These are phyloP conservation scores for Waltergamsia citrina DNA, from an alignment of 2,329 filamentous ascomycete species.

Conservation along the genomic window DNA sequence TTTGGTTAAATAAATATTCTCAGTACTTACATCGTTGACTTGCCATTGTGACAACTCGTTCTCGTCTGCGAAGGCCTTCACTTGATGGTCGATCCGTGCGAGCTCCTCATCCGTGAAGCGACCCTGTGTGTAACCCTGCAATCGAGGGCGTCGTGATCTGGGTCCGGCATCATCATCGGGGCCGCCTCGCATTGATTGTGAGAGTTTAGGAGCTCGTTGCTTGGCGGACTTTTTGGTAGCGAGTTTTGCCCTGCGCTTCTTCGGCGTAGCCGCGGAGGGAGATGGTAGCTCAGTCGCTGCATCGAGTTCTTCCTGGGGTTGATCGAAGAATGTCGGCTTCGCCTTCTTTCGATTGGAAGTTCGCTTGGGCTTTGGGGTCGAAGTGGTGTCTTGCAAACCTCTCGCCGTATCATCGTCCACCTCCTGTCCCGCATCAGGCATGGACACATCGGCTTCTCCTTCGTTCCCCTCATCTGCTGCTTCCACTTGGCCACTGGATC, in stretches of 20 bases:
- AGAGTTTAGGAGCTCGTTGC: conserved; percentile 6
- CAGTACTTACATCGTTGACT: conserved; percentile 33
- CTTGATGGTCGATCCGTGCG: conserved; percentile 24
- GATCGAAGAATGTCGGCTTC: conserved; percentile 36
- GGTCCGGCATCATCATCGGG: conserved; percentile 10
- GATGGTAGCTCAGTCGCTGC: conserved; percentile 16
- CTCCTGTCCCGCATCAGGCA: conserved; percentile 9
- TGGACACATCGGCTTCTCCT: conserved; percentile 4
- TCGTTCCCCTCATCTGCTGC: conserved; percentile 3
- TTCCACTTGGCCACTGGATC: conserved; percentile 8
- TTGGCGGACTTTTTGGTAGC: conserved; percentile 13
- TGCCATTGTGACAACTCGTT: conserved; percentile 30
- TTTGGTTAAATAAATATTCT: conserved; percentile 8
- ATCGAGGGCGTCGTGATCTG: conserved; percentile 12
- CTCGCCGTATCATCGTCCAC: conserved; percentile 5
- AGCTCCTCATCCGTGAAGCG: conserved; percentile 34
- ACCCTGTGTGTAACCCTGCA: conserved; percentile 23
- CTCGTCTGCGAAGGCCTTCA: conserved; percentile 34
- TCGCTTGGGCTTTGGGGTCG: conserved; percentile 12
- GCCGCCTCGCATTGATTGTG: conserved; percentile 12
- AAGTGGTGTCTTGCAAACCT: conserved; percentile 2
- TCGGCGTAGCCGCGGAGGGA: conserved; percentile 18
- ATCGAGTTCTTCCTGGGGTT: conserved; percentile 7
- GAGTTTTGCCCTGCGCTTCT: conserved; percentile 18
- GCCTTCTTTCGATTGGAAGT: conserved; percentile 34